Evolutionary conservation across 345 rosid genomes (phyloP).

Genomic region (Microcos paniculata): DNA sequence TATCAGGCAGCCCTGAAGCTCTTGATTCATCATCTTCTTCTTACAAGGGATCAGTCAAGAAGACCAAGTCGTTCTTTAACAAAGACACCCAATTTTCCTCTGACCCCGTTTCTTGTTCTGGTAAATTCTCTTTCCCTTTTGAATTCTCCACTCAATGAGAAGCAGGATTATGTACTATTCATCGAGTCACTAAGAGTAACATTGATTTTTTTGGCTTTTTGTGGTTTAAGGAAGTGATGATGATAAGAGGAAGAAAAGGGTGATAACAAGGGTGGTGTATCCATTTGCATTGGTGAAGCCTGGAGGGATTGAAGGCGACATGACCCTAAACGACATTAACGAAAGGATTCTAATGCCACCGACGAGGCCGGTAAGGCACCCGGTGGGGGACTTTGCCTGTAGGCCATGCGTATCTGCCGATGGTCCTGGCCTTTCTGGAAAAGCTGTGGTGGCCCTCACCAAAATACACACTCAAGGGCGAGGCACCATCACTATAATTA

Average conservation of each 20-base stretch:
- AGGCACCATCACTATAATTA: conserved; percentile 95
- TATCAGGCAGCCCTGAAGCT: conserved; percentile 25
- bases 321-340: conserved; percentile 82
- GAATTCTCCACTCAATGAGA: too few relatives aligned
- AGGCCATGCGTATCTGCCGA: conserved; percentile 59
- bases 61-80: conserved; percentile 23
- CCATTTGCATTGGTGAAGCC: conserved; percentile 98
- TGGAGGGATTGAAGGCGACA: conserved; percentile 77
- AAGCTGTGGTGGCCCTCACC: conserved; percentile 90
- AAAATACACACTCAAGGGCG: conserved; percentile 89
- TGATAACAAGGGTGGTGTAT: conserved; percentile 59
- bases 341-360: conserved; percentile 82
- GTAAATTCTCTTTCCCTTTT: conserved; percentile 15
- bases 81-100: conserved; percentile 17
- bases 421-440: conserved; percentile 90
- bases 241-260: conserved; percentile 38
- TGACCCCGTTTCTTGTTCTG: conserved; percentile 22
- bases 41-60: conserved; percentile 33
- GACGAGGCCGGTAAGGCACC: conserved; percentile 83
- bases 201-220: neutral
- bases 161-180: too few relatives aligned
- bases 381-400: conserved; percentile 91
- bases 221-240: neutral
- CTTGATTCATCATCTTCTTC: conserved; percentile 48
- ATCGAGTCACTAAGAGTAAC: too few relatives aligned